Conservation (phyloP, 78 protist genomes). For the Mastigamoeba balamuthi region DNA sequence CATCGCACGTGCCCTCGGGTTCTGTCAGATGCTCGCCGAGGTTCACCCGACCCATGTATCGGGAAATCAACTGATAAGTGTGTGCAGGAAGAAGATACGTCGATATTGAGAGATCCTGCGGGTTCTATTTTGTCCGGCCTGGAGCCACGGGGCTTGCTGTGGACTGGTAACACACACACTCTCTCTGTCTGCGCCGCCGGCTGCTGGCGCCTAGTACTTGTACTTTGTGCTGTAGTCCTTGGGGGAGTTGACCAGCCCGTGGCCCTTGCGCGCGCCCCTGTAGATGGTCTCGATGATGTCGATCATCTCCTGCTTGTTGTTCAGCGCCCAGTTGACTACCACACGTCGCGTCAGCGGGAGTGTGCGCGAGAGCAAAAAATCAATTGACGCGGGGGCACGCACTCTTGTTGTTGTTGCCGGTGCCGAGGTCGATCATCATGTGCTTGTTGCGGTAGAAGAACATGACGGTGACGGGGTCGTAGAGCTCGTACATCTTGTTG, state of each 20-base stretch:
- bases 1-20: too few species aligned
- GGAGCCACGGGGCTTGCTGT: too few species aligned
- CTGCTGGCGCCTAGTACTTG: conserved; percentile 37
- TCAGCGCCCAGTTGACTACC: conserved; percentile 79
- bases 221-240: conserved; percentile 91
- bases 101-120: too few species aligned
- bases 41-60: too few species aligned
- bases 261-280: conserved; percentile 91
- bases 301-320: conserved; percentile 82
- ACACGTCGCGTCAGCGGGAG: background rate
- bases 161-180: too few species aligned
- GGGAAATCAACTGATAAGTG: too few species aligned
- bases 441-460: conserved; percentile 95
- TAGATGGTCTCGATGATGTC: conserved; percentile 83
- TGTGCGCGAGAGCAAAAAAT: background rate
- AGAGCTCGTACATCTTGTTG: conserved; percentile 98
- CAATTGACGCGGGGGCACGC: background rate
- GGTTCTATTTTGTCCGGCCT: too few species aligned
- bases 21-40: too few species aligned
- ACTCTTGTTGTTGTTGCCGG: conserved; percentile 98
- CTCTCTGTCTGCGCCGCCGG: too few species aligned
- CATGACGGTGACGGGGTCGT: conserved; percentile 95
- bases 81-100: too few species aligned
- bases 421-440: conserved; percentile 95
- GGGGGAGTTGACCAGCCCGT: conserved; percentile 86